Percentiles rank a stretch among this genome's conserved stretches.
phyloP scores from a whole-genome alignment of 495 filamentous ascomycete species.

The Aspergillus bertholletiae region DNA sequence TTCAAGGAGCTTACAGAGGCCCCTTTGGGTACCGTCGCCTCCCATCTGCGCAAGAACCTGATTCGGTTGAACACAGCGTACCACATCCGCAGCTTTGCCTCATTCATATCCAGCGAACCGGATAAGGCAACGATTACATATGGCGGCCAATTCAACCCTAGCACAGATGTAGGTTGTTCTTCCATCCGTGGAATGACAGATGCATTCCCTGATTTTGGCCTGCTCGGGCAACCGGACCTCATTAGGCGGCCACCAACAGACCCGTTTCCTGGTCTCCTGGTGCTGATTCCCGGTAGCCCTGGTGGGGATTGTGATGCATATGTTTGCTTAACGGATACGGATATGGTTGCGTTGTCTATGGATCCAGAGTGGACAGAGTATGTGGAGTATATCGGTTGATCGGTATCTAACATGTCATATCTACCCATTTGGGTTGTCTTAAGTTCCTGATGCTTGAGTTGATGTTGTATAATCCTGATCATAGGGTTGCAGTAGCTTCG shows the following conservation, averaged over 20 bases:
- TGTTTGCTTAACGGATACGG: conserved; percentile 24
- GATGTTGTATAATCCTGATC: too few relatives aligned
- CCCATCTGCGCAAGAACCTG: conserved; percentile 24
- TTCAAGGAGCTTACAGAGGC: conserved; percentile 11
- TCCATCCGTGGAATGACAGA: conserved; percentile 20
- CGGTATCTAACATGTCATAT: too few relatives aligned
- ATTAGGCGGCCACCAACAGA: conserved; percentile 24
- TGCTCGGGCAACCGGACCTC: conserved; percentile 19
- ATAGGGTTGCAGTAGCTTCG: too few relatives aligned
- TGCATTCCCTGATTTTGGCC: conserved; percentile 24
- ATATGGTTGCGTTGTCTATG: conserved; percentile 16
- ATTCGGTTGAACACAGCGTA: conserved; percentile 23
- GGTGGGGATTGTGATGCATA: conserved; percentile 18
- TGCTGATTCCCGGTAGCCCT: conserved; percentile 7
- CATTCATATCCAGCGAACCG: conserved; percentile 27
- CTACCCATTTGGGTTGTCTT: too few relatives aligned
- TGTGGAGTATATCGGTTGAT: conserved; percentile 10
- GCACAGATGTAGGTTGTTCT: conserved; percentile 29
- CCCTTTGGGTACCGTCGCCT: conserved; percentile 24
- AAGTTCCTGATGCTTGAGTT: too few relatives aligned
- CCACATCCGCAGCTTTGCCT: conserved; percentile 37
- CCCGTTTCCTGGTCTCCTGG: conserved; percentile 14
- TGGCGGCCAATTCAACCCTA: conserved; percentile 24
- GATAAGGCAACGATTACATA: conserved; percentile 38
- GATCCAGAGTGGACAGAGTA: conserved; percentile 21